Evolutionary conservation across 257 asterid genomes (phyloP), one percentile per base, ranked within the genome.

Genomic region (Capsicum baccatum): DNA sequence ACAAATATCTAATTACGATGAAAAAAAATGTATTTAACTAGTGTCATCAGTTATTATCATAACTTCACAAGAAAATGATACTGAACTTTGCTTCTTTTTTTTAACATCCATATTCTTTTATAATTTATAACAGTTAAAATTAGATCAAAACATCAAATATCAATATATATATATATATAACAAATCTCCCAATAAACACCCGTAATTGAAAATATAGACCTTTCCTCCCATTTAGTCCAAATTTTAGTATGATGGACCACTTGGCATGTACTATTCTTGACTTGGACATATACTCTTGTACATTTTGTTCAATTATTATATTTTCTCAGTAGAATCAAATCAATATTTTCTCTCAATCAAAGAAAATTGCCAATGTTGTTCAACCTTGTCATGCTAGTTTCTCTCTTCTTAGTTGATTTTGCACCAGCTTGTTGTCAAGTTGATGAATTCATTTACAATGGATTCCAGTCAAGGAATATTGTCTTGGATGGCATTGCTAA

Each of bases 401-500:
- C 67, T 33, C 60, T 79, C 56, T 48, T 79, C 50, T 50, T 83
- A 2, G 26, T 87, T 54, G 47, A 79, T 19, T 13, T 55, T 17
- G 68, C 83, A 73, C 47, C 63, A 52, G 5, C 26, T 76, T 52
- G 64, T 44, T 81, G 89, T 5, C 35, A 83, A 47, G 81, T 47
- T 87, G 35, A 79, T 21, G 85, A 76, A 26, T 90, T 94, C 87
- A 82, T 76, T 78, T 91, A 82, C 90, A 89, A 89, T 79, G 97
- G 95, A 12, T 92, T 92, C 85, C 81, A 56, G 21, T 60, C 91
- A 9, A 68, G 89, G 1, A 85, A 86, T 64, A 13, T 94, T 16
- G 88, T 71, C 70, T 88, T 94, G 14, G 93, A 92, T 57, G 97
- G 97, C 86, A 39, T 92, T 10, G 93, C 98, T 2, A 57, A 66